These are phyloP conservation scores for Colletotrichum simmondsii DNA, from an alignment of 2,329 filamentous ascomycete species.

Conservation along the genomic window DNA sequence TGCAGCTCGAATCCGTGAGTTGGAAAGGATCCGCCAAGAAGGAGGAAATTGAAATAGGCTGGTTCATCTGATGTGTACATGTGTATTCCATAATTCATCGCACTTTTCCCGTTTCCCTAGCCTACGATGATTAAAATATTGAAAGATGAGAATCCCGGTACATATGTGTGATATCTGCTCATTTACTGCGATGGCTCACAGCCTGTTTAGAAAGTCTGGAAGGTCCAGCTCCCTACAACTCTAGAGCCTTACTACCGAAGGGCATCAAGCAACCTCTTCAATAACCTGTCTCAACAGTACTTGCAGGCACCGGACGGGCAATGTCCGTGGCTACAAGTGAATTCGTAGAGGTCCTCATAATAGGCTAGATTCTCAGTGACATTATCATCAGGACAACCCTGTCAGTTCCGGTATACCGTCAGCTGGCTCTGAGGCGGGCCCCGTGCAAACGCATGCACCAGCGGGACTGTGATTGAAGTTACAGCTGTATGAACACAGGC, in stretches of 20 bases:
- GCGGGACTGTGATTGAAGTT: not conserved
- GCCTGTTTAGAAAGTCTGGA: too few species aligned
- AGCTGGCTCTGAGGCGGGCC: not conserved
- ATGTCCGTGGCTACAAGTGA: conserved; percentile 1
- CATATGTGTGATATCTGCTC: too few species aligned
- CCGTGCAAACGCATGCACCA: not conserved
- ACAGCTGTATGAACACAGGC: conserved; percentile 7
- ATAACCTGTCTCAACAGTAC: not conserved
- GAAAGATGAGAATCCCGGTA: too few species aligned
- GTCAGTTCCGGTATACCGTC: not conserved
- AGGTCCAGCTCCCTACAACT: too few species aligned
- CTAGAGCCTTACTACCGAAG: too few species aligned
- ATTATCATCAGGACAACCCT: not conserved
- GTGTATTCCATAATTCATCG: too few species aligned
- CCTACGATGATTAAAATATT: too few species aligned
- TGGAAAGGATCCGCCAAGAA: conserved; percentile 14
- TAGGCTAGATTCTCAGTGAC: not conserved
- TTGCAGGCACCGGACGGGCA: conserved; percentile 7
- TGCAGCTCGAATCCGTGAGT: not conserved
- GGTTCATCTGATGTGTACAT: too few species aligned
- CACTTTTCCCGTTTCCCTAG: too few species aligned
- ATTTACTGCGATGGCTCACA: too few species aligned
- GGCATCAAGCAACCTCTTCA: too few species aligned
- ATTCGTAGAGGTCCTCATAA: not conserved
- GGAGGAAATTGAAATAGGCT: too few species aligned